A percentile compares a stretch with the other conserved stretches of the same genome.
Conservation (phyloP, 2,329 filamentous ascomycete genomes). For the Hyphodiscus sp. region DNA sequence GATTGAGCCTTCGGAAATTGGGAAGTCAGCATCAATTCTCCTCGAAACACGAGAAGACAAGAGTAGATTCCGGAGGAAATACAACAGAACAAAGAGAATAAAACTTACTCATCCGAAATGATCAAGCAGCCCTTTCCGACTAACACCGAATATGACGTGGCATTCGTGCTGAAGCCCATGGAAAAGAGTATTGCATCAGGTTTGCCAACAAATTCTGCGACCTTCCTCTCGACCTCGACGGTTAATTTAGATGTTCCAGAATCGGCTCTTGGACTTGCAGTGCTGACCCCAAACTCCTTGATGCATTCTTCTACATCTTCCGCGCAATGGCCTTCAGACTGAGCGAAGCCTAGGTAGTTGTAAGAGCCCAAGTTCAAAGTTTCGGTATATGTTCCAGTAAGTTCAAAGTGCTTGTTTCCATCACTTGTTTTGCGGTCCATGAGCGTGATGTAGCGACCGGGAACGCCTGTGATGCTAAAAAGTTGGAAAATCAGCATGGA, state of each 20-base stretch:
- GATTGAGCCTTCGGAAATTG: conserved; percentile 53
- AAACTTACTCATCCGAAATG: conserved; percentile 70
- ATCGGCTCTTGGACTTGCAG: conserved; percentile 73
- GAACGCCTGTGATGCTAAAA: conserved; percentile 67
- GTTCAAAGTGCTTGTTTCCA: conserved; percentile 80
- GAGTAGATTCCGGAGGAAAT: no score
- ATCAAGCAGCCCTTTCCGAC: conserved; percentile 87
- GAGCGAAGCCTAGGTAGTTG: conserved; percentile 96
- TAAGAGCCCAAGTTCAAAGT: conserved; percentile 97
- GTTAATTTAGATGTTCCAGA: conserved; percentile 79
- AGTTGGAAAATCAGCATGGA: no score
- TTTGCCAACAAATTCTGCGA: conserved; percentile 87
- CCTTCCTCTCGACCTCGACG: conserved; percentile 76
- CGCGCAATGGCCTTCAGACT: conserved; percentile 90
- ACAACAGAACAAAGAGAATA: no score
- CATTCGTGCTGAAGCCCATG: conserved; percentile 96
- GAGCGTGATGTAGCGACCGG: conserved; percentile 84
- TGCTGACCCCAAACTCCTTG: conserved; percentile 73
- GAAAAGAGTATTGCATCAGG: conserved; percentile 90
- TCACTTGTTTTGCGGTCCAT: conserved; percentile 84
- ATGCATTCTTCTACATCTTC: conserved; percentile 80
- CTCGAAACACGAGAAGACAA: no score
- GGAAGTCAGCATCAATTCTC: no score
- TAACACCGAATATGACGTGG: conserved; percentile 80
- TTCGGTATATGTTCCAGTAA: conserved; percentile 81